phyloP scores from a whole-genome alignment of 2,329 filamentous ascomycete species.

The Trichoderma citrinoviride region DNA sequence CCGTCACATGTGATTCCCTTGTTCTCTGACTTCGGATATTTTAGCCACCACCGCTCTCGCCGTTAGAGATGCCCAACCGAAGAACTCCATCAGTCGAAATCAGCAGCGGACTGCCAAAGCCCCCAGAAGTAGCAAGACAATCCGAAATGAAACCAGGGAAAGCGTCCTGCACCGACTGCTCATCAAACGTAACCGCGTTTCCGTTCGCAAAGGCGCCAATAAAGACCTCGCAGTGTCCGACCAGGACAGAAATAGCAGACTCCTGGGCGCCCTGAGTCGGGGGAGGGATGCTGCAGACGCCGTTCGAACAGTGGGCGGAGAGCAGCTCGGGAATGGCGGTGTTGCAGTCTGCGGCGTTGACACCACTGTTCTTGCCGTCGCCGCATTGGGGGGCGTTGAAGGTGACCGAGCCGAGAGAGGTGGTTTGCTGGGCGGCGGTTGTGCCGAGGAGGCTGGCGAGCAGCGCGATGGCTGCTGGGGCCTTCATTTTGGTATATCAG shows the following conservation, averaged over 20 bases:
- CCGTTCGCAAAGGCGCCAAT: constrained; percentile 10
- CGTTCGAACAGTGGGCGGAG: background rate
- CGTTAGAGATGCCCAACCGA: background rate
- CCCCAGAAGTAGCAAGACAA: background rate
- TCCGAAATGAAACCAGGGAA: constrained; percentile 1
- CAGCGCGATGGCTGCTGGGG: background rate
- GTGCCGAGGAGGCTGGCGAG: background rate
- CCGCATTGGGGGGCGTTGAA: background rate
- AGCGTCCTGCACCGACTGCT: constrained; percentile 1
- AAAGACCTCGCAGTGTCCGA: background rate
- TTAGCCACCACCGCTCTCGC: background rate
- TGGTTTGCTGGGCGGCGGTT: background rate
- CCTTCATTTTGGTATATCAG: background rate
- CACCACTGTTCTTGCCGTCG: background rate
- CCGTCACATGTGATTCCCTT: background rate
- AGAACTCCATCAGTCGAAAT: constrained; percentile 5
- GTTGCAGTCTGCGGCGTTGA: background rate
- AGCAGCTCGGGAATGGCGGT: constrained; percentile 3
- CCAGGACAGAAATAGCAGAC: background rate
- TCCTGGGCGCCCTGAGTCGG: background rate
- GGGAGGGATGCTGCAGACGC: constrained; percentile 4
- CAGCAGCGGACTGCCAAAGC: background rate
- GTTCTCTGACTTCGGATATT: background rate
- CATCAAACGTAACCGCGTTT: background rate
- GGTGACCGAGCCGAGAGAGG: background rate